Evolutionary conservation across 805 yeast species (phyloP), one percentile per base, ranked within the genome.

Genomic region (Ogataea haglerorum): DNA sequence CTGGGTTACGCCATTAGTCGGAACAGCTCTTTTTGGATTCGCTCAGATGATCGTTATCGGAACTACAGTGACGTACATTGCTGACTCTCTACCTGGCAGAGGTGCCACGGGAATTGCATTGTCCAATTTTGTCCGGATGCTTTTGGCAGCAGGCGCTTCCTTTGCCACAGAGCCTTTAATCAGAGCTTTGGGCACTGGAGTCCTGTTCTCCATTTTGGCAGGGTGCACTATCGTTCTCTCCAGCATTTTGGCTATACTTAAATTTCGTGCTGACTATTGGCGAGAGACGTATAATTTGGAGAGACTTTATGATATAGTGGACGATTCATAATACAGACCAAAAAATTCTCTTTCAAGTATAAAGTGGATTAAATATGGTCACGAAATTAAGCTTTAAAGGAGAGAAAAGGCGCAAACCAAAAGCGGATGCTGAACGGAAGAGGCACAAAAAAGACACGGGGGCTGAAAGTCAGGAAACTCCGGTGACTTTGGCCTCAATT

Each of bases 51-150:
- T 86, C 62, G 77, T 85, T 3, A 85, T 86, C 50, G 93, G 95
- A 3, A 78, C 86, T 7, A 82, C 88, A 0, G 76, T 82, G 3
- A 86, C 95, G 0, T 88, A 86, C 54, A 64, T 87, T 42, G 89
- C 87, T 1, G 96, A 87, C 55, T 78, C 88, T 1, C 68, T 88
- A 32, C 95, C 96, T 0, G 95, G 95, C 0, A 73, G 81, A 52
- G 95, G 95, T 30, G 90, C 95, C 10, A 84, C 95, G 0, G 95
- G 95, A 1, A 85, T 87, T 35, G 95, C 95, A 0, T 60, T 88
- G 36, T 87, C 85, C 54, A 88, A 87, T 56, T 71, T 87, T 41
- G 68, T 82, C 14, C 70, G 96, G 51, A 84, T 80, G 70, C 64
- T 78, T 2, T 64, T 84, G 44, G 95, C 95, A 1, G 86, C 95